Conservation (phyloP, 1,284 basidiomycete genomes). For the Tilletia caries region DNA sequence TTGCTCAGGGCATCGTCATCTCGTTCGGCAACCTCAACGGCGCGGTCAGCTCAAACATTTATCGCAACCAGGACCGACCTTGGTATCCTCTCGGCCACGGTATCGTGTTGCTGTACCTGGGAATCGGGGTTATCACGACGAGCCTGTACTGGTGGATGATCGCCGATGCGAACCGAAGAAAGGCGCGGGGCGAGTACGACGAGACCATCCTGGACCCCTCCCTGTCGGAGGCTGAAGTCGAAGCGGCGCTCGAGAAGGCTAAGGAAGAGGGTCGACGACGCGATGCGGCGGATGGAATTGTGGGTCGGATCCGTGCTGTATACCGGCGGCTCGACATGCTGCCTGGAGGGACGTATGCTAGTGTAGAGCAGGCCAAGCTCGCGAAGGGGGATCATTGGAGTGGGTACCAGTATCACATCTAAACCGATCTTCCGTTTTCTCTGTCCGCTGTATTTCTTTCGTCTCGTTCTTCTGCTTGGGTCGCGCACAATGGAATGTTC, state of each 20-base stretch:
- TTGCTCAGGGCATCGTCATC: constrained; percentile 23
- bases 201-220: constrained; percentile 62
- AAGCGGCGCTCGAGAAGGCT: constrained; percentile 22
- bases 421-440: background rate
- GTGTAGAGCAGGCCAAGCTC: constrained; percentile 28
- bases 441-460: background rate
- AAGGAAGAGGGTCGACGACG: constrained; percentile 24
- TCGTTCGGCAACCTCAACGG: constrained; percentile 55
- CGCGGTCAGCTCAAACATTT: constrained; percentile 68
- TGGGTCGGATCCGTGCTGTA: constrained; percentile 20
- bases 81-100: constrained; percentile 69
- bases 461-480: no score
- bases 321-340: constrained; percentile 23
- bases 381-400: constrained; percentile 38
- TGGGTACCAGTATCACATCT: constrained; percentile 16
- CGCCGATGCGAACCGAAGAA: constrained; percentile 63
- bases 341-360: constrained; percentile 38
- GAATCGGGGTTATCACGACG: constrained; percentile 63
- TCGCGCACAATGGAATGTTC: no score
- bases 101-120: constrained; percentile 69
- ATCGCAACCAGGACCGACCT: constrained; percentile 65
- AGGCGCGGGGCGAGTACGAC: constrained; percentile 66
- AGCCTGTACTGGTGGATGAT: constrained; percentile 59
- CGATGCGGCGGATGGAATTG: constrained; percentile 18
- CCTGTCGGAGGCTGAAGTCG: constrained; percentile 19